Evolutionary conservation across 1,284 basidiomycete genomes (phyloP).

Genomic region (Leccinum pachyderme): DNA sequence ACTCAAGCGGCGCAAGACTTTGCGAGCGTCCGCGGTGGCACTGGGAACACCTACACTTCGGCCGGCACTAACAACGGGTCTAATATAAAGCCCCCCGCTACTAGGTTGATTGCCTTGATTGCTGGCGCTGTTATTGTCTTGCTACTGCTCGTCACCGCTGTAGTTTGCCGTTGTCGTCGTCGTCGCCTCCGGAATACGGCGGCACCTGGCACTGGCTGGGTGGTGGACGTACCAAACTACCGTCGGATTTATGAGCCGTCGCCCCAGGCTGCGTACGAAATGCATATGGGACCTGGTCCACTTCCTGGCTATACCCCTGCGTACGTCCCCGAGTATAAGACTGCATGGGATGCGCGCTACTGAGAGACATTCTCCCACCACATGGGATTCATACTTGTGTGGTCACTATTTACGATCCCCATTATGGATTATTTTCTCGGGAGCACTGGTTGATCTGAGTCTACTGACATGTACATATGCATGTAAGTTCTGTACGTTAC

Average conservation of each 20-base stretch:
- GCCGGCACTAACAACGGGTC: background rate
- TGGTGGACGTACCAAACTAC: constrained; percentile 13
- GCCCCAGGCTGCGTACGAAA: constrained; percentile 29
- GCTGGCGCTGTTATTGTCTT: constrained; percentile 11
- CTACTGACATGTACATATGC: background rate
- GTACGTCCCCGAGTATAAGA: constrained; percentile 20
- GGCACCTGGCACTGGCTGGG: constrained; percentile 3
- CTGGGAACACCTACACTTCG: background rate
- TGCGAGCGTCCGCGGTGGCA: constrained; percentile 14
- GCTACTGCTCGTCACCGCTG: constrained; percentile 5
- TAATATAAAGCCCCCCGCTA: background rate
- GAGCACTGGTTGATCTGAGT: background rate
- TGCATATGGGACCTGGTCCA: constrained; percentile 21
- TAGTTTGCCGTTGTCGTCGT: constrained; percentile 7
- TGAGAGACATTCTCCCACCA: background rate
- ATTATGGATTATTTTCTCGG: background rate
- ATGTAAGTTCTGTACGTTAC: background rate
- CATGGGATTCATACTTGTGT: background rate
- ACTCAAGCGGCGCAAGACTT: constrained; percentile 29
- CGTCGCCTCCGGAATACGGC: constrained; percentile 5
- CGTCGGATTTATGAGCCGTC: constrained; percentile 25
- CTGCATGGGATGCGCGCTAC: constrained; percentile 26
- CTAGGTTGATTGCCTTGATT: constrained; percentile 19
- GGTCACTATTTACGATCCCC: background rate
- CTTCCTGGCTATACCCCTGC: constrained; percentile 12